Evolutionary conservation across 2,329 filamentous ascomycete species (phyloP).

Genomic region (Sporothrix brunneoviolacea): DNA sequence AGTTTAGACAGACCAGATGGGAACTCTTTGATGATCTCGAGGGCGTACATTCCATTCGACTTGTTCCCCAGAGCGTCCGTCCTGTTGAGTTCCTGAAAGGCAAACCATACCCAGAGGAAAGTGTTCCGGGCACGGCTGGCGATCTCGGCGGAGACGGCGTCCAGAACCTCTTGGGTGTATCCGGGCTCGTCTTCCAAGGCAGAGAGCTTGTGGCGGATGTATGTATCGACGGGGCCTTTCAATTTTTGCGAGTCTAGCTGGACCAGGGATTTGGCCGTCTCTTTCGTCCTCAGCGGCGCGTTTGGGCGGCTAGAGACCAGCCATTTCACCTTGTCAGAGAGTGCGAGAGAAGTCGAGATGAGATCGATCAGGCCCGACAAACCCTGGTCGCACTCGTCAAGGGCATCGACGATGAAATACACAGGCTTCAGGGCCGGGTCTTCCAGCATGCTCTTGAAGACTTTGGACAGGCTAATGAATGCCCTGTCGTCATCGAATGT

Average conservation of each 20-base stretch:
- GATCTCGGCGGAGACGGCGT: not conserved
- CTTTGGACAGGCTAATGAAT: not conserved
- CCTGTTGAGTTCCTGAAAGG: not conserved
- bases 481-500: slow-evolving; percentile 12
- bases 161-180: not conserved
- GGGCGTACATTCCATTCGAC: not conserved
- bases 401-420: slow-evolving; percentile 7
- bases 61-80: not conserved
- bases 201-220: slow-evolving; percentile 5
- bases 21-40: not conserved
- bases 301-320: slow-evolving; percentile 4
- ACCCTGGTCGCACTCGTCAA: slow-evolving; percentile 1
- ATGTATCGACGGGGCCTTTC: slow-evolving; percentile 1
- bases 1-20: not conserved
- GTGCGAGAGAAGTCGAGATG: not conserved
- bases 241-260: slow-evolving; percentile 1
- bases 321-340: slow-evolving; percentile 4
- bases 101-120: slow-evolving; percentile 7
- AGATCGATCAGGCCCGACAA: not conserved
- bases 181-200: not conserved
- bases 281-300: not conserved
- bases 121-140: slow-evolving; percentile 3
- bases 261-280: not conserved
- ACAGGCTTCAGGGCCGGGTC: slow-evolving; percentile 1
- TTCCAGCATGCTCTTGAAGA: not conserved